Conservation (phyloP, 257 asterid genomes). For the Nicotiana tomentosiformis region DNA sequence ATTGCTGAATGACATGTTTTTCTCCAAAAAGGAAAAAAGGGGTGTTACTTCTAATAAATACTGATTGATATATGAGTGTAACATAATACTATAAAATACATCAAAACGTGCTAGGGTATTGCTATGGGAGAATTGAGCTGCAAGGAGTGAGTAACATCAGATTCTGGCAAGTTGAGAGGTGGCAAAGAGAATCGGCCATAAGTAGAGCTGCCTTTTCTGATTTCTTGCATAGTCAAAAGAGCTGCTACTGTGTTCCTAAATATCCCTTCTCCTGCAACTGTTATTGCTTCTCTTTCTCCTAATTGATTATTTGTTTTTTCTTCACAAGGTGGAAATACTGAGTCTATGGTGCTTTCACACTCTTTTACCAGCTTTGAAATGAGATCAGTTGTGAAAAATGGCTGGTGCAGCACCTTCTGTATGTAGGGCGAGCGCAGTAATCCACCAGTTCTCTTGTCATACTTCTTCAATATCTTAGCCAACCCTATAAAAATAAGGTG, state of each 20-base stretch:
- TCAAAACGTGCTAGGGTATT: conserved; percentile 34
- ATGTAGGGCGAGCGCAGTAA: conserved; percentile 63
- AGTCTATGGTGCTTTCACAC: conserved; percentile 68
- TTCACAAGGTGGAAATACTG: conserved; percentile 46
- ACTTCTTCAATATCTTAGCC: conserved; percentile 83
- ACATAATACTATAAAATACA: not conserved
- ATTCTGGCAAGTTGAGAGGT: conserved; percentile 67
- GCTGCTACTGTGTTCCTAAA: conserved; percentile 87
- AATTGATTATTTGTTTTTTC: conserved; percentile 5
- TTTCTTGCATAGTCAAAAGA: conserved; percentile 73
- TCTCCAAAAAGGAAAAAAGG: not conserved
- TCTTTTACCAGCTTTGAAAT: conserved; percentile 84
- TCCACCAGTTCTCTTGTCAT: conserved; percentile 89
- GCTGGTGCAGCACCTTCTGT: conserved; percentile 67
- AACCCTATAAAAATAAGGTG: conserved; percentile 36
- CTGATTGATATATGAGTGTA: not conserved
- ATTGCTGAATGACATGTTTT: not conserved
- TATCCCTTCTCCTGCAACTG: conserved; percentile 59
- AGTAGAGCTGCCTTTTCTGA: conserved; percentile 89
- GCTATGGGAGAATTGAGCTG: conserved; percentile 55
- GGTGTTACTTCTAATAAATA: not conserved
- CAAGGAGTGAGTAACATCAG: conserved; percentile 52
- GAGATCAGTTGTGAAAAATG: conserved; percentile 77
- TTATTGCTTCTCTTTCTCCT: conserved; percentile 10
- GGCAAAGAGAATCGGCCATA: conserved; percentile 81